phyloP scores from a whole-genome alignment of 2,329 filamentous ascomycete genomes.

The Trichoderma lentiforme region DNA sequence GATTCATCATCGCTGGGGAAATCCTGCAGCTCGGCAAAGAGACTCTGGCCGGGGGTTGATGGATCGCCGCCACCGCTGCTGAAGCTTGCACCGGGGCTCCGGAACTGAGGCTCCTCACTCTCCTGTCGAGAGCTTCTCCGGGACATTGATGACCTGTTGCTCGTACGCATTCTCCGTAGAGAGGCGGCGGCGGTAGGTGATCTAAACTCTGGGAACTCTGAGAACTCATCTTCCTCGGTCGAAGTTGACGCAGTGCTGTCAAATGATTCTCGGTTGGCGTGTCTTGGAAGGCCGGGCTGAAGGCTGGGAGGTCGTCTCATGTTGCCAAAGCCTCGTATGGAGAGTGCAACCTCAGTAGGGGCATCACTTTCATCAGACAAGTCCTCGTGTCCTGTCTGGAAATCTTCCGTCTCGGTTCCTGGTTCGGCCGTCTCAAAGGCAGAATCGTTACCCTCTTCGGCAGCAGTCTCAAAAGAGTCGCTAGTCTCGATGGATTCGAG shows the following conservation, averaged over 20 bases:
- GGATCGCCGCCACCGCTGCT: constrained; percentile 49
- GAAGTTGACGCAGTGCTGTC: constrained; percentile 88
- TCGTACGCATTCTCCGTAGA: constrained; percentile 69
- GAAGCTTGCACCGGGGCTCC: constrained; percentile 57
- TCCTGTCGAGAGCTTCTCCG: constrained; percentile 56
- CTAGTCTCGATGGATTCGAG: constrained; percentile 46
- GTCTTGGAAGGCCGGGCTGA: constrained; percentile 36
- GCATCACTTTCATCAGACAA: constrained; percentile 64
- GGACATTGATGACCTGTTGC: constrained; percentile 56
- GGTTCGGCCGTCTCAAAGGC: constrained; percentile 69
- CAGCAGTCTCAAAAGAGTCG: constrained; percentile 77
- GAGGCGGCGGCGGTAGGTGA: constrained; percentile 61
- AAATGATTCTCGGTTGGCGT: constrained; percentile 63
- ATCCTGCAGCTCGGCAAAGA: constrained; percentile 87
- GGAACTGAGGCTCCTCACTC: constrained; percentile 57
- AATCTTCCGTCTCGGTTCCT: constrained; percentile 85
- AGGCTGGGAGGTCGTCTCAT: constrained; percentile 43
- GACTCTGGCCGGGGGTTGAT: constrained; percentile 59
- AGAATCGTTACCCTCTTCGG: constrained; percentile 46
- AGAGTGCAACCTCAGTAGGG: constrained; percentile 86
- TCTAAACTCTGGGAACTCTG: constrained; percentile 45
- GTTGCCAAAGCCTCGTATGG: constrained; percentile 42
- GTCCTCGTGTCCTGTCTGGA: constrained; percentile 89
- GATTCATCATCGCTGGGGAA: constrained; percentile 70
- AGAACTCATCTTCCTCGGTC: constrained; percentile 62